These are phyloP conservation scores for Inonotus hispidus DNA, from an alignment of 1,284 basidiomycete genomes.

Conservation along the genomic window DNA sequence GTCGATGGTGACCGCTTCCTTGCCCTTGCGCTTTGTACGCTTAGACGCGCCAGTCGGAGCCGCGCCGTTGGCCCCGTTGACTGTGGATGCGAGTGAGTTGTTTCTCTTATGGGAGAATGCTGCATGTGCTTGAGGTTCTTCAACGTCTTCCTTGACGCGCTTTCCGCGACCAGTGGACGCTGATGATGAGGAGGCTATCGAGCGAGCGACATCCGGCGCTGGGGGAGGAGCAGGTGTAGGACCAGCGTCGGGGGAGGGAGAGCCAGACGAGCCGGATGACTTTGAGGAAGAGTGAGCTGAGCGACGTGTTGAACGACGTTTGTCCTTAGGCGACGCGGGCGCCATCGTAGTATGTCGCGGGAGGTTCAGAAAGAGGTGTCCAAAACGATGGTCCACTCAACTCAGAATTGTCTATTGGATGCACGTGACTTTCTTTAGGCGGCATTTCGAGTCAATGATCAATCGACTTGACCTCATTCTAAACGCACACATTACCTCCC, in stretches of 20 bases:
- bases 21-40: constrained; percentile 49
- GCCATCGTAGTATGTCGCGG: not conserved
- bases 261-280: constrained; percentile 69
- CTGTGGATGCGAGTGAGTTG: constrained; percentile 32
- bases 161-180: constrained; percentile 44
- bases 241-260: constrained; percentile 47
- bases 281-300: constrained; percentile 59
- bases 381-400: not conserved
- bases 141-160: constrained; percentile 66
- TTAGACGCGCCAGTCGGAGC: constrained; percentile 34
- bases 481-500: not conserved
- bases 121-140: constrained; percentile 49
- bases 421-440: constrained; percentile 4
- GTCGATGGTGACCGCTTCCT: constrained; percentile 33
- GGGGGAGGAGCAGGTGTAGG: constrained; percentile 28
- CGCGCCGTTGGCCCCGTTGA: constrained; percentile 35
- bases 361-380: not conserved
- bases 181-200: constrained; percentile 36
- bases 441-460: not conserved
- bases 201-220: constrained; percentile 25
- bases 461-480: not conserved
- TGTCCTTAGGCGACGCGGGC: constrained; percentile 65
- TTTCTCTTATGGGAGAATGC: constrained; percentile 13
- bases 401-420: not conserved
- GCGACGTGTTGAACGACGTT: constrained; percentile 68